Evolutionary conservation across 306 rosid genomes (phyloP).

Genomic region (Malus orientalis): DNA sequence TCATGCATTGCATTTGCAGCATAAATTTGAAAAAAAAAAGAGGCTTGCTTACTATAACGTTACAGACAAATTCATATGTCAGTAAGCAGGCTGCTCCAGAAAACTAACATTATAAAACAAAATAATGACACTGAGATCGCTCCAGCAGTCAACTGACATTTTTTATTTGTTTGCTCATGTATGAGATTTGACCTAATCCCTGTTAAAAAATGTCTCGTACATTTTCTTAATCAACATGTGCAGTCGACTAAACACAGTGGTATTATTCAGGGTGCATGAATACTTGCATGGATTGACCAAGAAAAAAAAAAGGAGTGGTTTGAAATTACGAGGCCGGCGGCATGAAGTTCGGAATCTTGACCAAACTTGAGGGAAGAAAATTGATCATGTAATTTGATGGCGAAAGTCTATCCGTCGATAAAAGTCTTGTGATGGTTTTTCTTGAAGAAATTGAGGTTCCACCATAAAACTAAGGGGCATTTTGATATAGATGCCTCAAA

Average conservation of each 20-base stretch:
- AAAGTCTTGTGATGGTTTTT: neutral
- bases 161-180: neutral
- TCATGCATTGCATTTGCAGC: neutral
- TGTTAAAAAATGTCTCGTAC: neutral
- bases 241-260: neutral
- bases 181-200: neutral
- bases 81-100: neutral
- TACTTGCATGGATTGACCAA: neutral
- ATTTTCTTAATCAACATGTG: neutral
- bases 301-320: neutral
- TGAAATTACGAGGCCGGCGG: neutral
- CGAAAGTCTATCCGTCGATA: neutral
- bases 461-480: too few relatives aligned
- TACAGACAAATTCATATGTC: neutral
- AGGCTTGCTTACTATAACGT: neutral
- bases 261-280: neutral
- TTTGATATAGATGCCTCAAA: too few relatives aligned
- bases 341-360: conserved; percentile 2
- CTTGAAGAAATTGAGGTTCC: too few relatives aligned
- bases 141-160: neutral
- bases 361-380: neutral
- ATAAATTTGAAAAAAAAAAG: neutral
- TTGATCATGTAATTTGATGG: neutral
- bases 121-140: neutral
- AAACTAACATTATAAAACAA: neutral